These are phyloP conservation scores for Chaetomium sp. DNA, from an alignment of 2,329 filamentous ascomycete genomes.

Conservation along the genomic window DNA sequence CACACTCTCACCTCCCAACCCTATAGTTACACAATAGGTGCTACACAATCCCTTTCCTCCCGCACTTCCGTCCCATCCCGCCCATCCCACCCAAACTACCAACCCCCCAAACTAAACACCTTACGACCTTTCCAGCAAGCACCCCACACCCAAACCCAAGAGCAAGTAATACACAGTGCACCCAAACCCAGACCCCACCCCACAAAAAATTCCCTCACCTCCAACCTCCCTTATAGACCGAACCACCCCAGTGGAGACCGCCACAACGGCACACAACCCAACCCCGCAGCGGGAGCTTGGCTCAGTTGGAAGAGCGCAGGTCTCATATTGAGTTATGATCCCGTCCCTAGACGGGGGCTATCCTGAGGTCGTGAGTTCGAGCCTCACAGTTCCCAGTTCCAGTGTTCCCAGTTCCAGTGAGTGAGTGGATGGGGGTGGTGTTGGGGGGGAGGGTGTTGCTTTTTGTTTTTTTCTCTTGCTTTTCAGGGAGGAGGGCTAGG, in stretches of 20 bases:
- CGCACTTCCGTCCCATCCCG: too few species aligned
- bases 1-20: background rate
- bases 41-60: background rate
- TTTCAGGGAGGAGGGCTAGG: background rate
- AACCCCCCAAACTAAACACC: background rate
- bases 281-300: conserved; percentile 30
- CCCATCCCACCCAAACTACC: background rate
- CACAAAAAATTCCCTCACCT: conserved; percentile 13
- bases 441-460: background rate
- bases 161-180: too few species aligned
- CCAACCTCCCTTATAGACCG: background rate
- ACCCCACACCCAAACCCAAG: background rate
- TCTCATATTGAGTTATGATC: conserved; percentile 35
- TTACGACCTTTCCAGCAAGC: background rate
- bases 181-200: background rate
- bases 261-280: background rate
- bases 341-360: conserved; percentile 30
- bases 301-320: conserved; percentile 37
- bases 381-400: conserved; percentile 35
- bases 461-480: conserved; percentile 34
- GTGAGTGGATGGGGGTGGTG: conserved; percentile 32
- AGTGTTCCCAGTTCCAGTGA: conserved; percentile 28
- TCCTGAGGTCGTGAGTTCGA: conserved; percentile 39
- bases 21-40: too few species aligned
- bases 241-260: background rate